Conservation (phyloP, 108 stramenopile species). For the Seminavis robusta region DNA sequence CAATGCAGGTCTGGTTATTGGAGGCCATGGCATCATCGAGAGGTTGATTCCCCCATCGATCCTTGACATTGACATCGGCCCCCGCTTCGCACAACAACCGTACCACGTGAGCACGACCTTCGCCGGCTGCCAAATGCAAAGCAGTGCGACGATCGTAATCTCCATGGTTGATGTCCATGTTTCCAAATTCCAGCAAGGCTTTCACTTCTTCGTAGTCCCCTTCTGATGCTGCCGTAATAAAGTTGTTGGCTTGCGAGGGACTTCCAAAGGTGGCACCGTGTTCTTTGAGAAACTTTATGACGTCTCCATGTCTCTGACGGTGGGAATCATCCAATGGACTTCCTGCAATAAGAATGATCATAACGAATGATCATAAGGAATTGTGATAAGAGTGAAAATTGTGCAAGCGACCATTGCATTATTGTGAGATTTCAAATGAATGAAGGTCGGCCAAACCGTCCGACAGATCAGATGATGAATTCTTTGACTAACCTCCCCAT, state of each 20-base stretch:
- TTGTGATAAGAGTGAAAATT: too few species aligned
- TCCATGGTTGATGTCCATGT: slow-evolving; percentile 52
- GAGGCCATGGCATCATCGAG: slow-evolving; percentile 60
- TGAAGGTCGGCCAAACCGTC: too few species aligned
- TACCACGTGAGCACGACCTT: slow-evolving; percentile 55
- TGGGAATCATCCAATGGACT: slow-evolving; percentile 74
- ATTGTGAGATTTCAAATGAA: too few species aligned
- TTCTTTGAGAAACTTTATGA: slow-evolving; percentile 39
- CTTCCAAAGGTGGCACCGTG: slow-evolving; percentile 55
- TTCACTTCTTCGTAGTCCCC: slow-evolving; percentile 68
- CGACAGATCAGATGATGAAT: too few species aligned
- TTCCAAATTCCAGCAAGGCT: slow-evolving; percentile 33
- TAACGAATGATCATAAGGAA: too few species aligned
- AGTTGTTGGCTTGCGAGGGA: slow-evolving; percentile 43
- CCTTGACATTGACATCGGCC: slow-evolving; percentile 65
- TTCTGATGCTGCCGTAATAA: slow-evolving; percentile 59
- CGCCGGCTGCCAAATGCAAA: slow-evolving; percentile 70
- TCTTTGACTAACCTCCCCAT: slow-evolving; percentile 74
- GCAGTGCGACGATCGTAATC: slow-evolving; percentile 81
- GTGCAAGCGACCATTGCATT: too few species aligned
- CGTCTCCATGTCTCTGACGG: slow-evolving; percentile 53
- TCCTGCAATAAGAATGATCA: too few species aligned
- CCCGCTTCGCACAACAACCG: slow-evolving; percentile 51
- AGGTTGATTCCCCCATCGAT: slow-evolving; percentile 76
- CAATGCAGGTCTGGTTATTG: slow-evolving; percentile 25